Conservation (phyloP, 2,329 filamentous ascomycete species). For the Drechslerella coelobrocha region DNA sequence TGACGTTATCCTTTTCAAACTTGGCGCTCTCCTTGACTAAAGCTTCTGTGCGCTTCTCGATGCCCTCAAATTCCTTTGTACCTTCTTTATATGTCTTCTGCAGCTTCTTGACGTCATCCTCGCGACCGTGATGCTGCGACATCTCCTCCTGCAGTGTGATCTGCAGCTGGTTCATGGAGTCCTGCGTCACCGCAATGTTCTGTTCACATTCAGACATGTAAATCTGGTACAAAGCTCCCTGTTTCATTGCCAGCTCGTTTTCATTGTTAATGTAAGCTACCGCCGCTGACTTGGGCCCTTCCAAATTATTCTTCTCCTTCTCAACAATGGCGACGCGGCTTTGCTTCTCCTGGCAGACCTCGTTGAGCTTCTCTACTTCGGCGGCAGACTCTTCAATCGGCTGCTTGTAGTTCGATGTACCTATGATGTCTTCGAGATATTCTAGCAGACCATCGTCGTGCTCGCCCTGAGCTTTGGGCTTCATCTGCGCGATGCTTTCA, state of each 20-base stretch:
- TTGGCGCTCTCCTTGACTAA: conserved; percentile 87
- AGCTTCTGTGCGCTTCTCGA: conserved; percentile 80
- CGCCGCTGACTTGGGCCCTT: conserved; percentile 96
- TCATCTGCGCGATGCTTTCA: conserved; percentile 99
- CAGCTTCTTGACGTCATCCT: conserved; percentile 86
- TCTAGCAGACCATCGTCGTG: conserved; percentile 96
- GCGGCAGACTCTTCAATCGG: conserved; percentile 92
- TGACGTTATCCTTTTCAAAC: conserved; percentile 95
- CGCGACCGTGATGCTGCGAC: conserved; percentile 87
- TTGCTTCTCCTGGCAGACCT: conserved; percentile 93
- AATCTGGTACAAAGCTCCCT: conserved; percentile 90
- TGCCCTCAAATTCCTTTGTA: conserved; percentile 76
- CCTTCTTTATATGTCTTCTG: conserved; percentile 83
- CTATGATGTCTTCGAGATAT: conserved; percentile 98
- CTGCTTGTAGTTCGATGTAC: conserved; percentile 96
- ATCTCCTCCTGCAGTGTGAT: conserved; percentile 83
- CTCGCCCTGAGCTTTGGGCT: conserved; percentile 90
- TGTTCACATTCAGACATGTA: conserved; percentile 87
- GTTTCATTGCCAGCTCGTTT: conserved; percentile 87
- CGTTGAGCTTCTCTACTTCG: conserved; percentile 90
- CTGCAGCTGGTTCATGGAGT: conserved; percentile 90
- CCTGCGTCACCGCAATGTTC: conserved; percentile 85
- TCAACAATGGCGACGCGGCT: conserved; percentile 95
- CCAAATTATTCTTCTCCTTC: conserved; percentile 89
- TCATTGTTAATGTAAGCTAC: conserved; percentile 87